Percentiles rank a stretch among this genome's conserved stretches.
Conservation (phyloP, 257 asterid species). For the Solanum etuberosum region DNA sequence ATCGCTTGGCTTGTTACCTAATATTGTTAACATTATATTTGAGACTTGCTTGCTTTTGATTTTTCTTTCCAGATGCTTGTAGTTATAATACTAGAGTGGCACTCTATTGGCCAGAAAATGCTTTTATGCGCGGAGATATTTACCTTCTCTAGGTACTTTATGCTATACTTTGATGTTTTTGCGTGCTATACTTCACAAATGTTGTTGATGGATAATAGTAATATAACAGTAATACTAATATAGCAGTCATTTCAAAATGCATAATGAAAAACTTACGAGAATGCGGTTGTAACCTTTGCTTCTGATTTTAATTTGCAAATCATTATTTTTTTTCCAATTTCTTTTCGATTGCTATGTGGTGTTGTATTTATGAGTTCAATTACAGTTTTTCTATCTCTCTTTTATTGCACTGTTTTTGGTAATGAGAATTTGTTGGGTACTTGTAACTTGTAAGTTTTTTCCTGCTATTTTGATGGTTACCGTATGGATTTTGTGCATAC, state of each 20-base stretch:
- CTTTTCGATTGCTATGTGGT: not conserved
- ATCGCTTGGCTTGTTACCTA: not conserved
- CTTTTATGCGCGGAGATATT: slow-evolving; percentile 61
- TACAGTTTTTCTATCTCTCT: not conserved
- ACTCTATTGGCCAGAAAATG: slow-evolving; percentile 48
- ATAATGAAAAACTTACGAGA: not conserved
- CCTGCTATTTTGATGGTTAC: not conserved
- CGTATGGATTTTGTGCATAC: not conserved
- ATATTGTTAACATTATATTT: not conserved
- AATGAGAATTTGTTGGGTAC: not conserved
- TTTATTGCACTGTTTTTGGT: not conserved
- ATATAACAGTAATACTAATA: not conserved
- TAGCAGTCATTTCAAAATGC: not conserved
- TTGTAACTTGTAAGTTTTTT: not conserved
- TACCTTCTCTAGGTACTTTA: slow-evolving; percentile 66
- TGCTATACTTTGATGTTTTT: not conserved
- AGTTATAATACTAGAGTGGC: slow-evolving; percentile 75
- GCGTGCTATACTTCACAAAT: not conserved
- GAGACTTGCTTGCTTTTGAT: not conserved
- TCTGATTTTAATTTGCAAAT: not conserved
- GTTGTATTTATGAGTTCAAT: not conserved
- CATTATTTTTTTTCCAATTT: not conserved
- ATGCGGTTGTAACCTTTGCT: not conserved
- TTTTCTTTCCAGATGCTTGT: slow-evolving; percentile 56
- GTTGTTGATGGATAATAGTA: not conserved